Evolutionary conservation across 306 rosid species (phyloP).

Genomic region (Gleditsia sinensis): DNA sequence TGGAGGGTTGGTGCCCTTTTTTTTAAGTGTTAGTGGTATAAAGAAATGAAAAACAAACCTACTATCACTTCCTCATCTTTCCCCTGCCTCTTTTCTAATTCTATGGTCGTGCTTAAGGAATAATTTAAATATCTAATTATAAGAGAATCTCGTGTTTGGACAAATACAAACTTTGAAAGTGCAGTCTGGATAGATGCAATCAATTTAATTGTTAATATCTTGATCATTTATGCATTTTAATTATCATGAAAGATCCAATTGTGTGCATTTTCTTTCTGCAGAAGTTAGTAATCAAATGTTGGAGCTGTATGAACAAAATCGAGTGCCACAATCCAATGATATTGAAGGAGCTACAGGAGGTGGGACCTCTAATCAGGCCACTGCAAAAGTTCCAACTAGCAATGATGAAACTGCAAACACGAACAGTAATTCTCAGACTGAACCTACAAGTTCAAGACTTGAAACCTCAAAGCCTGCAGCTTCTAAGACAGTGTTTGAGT

Average conservation of each 20-base stretch:
- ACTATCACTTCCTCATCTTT: constrained; percentile 38
- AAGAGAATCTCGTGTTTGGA: not conserved
- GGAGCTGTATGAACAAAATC: constrained; percentile 92
- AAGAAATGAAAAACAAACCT: constrained; percentile 41
- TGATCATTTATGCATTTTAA: not conserved
- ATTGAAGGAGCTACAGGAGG: constrained; percentile 66
- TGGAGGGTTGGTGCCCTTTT: constrained; percentile 94
- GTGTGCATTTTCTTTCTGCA: constrained; percentile 53
- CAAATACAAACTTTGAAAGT: not conserved
- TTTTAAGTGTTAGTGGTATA: constrained; percentile 50
- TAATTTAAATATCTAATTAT: not conserved
- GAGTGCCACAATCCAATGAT: constrained; percentile 71
- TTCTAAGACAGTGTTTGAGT: constrained; percentile 55
- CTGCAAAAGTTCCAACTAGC: constrained; percentile 53
- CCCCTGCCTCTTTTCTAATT: constrained; percentile 1
- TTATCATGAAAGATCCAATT: constrained; percentile 29
- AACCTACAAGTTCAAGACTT: constrained; percentile 52
- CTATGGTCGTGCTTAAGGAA: constrained; percentile 16
- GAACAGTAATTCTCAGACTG: constrained; percentile 57
- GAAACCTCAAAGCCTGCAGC: constrained; percentile 59
- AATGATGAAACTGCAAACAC: constrained; percentile 62
- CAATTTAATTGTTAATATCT: not conserved
- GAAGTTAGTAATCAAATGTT: constrained; percentile 99
- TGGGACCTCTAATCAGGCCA: constrained; percentile 50
- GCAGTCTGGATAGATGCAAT: constrained; percentile 7